Evolutionary conservation across 2,329 filamentous ascomycete species (phyloP), one percentile per base, ranked within the genome.

Genomic region (Gaeumannomyces sp.): DNA sequence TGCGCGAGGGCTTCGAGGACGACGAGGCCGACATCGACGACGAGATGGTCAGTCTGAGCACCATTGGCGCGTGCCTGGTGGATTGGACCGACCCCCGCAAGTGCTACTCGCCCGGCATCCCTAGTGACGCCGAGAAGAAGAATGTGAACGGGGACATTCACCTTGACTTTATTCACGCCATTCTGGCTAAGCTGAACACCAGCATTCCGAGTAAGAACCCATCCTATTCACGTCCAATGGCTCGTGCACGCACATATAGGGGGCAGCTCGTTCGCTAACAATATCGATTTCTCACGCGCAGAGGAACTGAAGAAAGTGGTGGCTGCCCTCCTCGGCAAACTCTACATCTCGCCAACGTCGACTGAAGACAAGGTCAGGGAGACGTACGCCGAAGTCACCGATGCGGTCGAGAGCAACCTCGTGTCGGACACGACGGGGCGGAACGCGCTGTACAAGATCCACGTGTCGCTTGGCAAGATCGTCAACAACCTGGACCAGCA

Each of bases 71-170:
- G 3, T 94, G 93, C 72, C 79, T 98, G 10, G 86, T 93, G 0
- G 94, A 98, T 74, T 98, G 94, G 95, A 98, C 94, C 0, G 94
- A 98, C 74, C 93, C 93, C 53, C 83, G 94, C 62, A 93, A 96
- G 75, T 91, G 79, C 78, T 90, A 78, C 77, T 83, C 75, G 65
- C 82, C 79, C 68, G 79, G 76, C 29, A 31, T 65, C 38, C 45
- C 35, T 5, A 70, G 77, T 1, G 85, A 90, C 61, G 80, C 80
- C 1, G 82, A 85, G 64, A 88, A 85, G 75, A 88, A 84, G 78
- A 81, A 79, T 63, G 83, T 91, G 22, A 89, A 90, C 68, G 89
- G 89, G 11, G 89, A 93, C 73, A 87, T 94, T 3, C 94, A 97
- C 72, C 81, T 96, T 2, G 84, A 90, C 14, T 84, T 98, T 67